Percentiles rank a stretch among this genome's conserved stretches.
These are phyloP conservation scores for Sphagnurus paluster DNA, from an alignment of 1,284 basidiomycete genomes.

Conservation along the genomic window DNA sequence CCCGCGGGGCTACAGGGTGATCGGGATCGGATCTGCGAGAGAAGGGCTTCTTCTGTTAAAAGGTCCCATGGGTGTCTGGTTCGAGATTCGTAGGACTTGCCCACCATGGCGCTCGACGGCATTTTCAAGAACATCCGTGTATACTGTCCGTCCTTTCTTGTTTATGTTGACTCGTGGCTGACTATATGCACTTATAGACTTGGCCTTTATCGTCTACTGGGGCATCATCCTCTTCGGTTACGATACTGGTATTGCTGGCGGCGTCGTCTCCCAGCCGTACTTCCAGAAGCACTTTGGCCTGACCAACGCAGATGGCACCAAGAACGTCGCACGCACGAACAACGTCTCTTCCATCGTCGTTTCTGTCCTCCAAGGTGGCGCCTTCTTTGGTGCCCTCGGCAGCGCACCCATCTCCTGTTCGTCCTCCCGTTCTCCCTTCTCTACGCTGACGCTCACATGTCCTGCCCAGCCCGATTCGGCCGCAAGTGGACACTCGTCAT, in stretches of 20 bases:
- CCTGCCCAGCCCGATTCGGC: slow-evolving; percentile 48
- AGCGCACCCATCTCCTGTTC: slow-evolving; percentile 59
- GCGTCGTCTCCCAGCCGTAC: slow-evolving; percentile 37
- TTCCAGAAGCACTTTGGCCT: slow-evolving; percentile 68
- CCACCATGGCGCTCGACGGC: neutral
- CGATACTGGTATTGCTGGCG: slow-evolving; percentile 58
- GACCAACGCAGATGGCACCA: slow-evolving; percentile 38
- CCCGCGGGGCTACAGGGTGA: too few species aligned
- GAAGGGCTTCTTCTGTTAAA: neutral
- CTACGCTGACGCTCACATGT: neutral
- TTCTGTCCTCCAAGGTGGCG: slow-evolving; percentile 81
- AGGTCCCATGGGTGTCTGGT: neutral
- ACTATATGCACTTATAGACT: slow-evolving; percentile 37
- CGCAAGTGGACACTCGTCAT: slow-evolving; percentile 55
- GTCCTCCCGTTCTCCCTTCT: slow-evolving; percentile 13
- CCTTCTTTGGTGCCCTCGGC: slow-evolving; percentile 75
- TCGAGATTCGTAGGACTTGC: neutral
- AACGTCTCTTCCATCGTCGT: slow-evolving; percentile 57
- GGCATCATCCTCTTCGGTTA: slow-evolving; percentile 82
- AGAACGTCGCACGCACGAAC: slow-evolving; percentile 36
- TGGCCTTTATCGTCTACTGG: slow-evolving; percentile 75
- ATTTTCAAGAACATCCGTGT: slow-evolving; percentile 57
- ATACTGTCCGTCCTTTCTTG: slow-evolving; percentile 46
- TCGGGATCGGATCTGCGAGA: neutral
- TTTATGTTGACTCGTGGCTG: neutral